Evolutionary conservation across 2,329 filamentous ascomycete genomes (phyloP).

Genomic region (Fusarium musae): DNA sequence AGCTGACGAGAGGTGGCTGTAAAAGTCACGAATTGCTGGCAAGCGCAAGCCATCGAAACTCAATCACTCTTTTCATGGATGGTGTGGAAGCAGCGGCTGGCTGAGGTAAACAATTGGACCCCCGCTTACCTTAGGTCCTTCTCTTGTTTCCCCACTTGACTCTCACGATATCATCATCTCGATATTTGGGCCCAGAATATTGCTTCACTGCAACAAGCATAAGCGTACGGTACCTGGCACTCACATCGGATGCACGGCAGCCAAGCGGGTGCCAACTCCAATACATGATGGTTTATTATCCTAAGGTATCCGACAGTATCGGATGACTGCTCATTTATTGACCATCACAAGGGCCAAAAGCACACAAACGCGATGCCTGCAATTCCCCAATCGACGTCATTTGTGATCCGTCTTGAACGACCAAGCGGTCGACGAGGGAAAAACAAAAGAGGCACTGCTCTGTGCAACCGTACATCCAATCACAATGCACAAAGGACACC

Average conservation of each 20-base stretch:
- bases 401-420: background rate
- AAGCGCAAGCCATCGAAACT: constrained; percentile 20
- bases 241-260: background rate
- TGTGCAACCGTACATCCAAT: constrained; percentile 3
- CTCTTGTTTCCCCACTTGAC: background rate
- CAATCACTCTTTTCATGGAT: constrained; percentile 3
- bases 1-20: constrained; percentile 37
- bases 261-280: background rate
- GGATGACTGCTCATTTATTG: background rate
- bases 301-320: background rate
- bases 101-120: constrained; percentile 1
- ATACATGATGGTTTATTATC: background rate
- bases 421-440: constrained; percentile 3
- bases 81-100: constrained; percentile 16
- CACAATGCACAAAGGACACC: background rate
- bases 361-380: background rate
- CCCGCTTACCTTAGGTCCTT: background rate
- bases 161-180: background rate
- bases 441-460: background rate
- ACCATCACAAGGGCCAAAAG: background rate
- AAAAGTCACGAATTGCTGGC: background rate
- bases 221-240: background rate
- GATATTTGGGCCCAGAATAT: background rate
- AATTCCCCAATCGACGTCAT: background rate
- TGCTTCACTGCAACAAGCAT: background rate